Evolutionary conservation across 2,329 filamentous ascomycete genomes (phyloP).

Genomic region (Raffaelea arxii): DNA sequence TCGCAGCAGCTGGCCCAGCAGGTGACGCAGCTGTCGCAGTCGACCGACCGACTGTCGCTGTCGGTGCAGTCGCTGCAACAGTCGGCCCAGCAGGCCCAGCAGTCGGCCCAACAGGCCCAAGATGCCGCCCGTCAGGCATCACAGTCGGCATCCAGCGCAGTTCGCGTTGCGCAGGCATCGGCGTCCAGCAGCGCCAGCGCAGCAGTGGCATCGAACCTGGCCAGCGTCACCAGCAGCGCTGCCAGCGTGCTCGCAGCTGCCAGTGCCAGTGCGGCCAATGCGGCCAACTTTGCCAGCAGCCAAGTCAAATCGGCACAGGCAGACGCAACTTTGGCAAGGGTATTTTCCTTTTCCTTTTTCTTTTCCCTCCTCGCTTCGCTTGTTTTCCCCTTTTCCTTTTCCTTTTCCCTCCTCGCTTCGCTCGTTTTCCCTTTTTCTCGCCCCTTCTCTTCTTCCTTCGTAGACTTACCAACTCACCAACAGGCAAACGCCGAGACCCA

Average conservation of each 20-base stretch:
- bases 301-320: slow-evolving; percentile 20
- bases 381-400: too few relatives aligned
- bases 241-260: slow-evolving; percentile 18
- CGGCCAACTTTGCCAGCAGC: slow-evolving; percentile 16
- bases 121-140: slow-evolving; percentile 16
- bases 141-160: slow-evolving; percentile 18
- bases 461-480: too few relatives aligned
- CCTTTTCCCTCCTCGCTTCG: too few relatives aligned
- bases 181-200: slow-evolving; percentile 19
- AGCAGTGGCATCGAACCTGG: slow-evolving; percentile 16
- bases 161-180: slow-evolving; percentile 12
- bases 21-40: slow-evolving; percentile 19
- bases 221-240: slow-evolving; percentile 18
- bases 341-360: slow-evolving; percentile 4
- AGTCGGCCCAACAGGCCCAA: slow-evolving; percentile 15
- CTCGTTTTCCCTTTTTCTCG: too few relatives aligned
- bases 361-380: neutral
- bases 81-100: slow-evolving; percentile 15
- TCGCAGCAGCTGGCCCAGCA: slow-evolving; percentile 22
- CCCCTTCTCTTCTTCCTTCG: too few relatives aligned
- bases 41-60: slow-evolving; percentile 20
- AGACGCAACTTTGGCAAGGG: slow-evolving; percentile 20
- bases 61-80: slow-evolving; percentile 16
- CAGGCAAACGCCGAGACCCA: slow-evolving; percentile 21
- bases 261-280: slow-evolving; percentile 14